Evolutionary conservation across 179 eudicot species (phyloP), one percentile per base, ranked within the genome.

Genomic region (Vitellaria paradoxa): DNA sequence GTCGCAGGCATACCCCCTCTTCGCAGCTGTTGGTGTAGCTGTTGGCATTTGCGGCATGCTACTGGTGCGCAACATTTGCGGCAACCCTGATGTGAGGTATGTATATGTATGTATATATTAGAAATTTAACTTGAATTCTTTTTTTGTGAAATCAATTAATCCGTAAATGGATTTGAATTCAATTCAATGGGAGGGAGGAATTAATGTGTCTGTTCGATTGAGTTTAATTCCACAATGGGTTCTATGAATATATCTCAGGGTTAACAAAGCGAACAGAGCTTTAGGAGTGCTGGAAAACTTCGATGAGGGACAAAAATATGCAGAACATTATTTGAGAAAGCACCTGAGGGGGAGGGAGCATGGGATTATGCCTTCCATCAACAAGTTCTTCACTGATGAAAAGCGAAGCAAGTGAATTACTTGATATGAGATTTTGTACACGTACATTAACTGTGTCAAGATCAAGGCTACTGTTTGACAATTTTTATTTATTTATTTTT

Each of bases 251-350:
- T 30, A 30, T 30, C 37, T 42, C 52, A 86, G 89, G 84, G 86
- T 86, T 23, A 80, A 1, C 1, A 86, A 84, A 65, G 82, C 72
- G 78, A 84, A 86, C 30, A 80, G 87, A 76, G 81, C 84, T 26
- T 87, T 87, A 17, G 87, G 87, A 42, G 73, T 86, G 46, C 82
- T 86, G 14, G 85, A 84, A 2, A 86, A 86, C 81, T 82, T 72
- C 30, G 85, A 76, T 5, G 89, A 86, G 75, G 89, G 87, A 8
- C 56, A 84, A 68, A 79, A 9, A 5, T 86, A 86, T 17, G 65
- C 78, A 4, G 80, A 86, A 42, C 85, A 86, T 76, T 26, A 26
- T 9, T 37, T 86, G n/a, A 82, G 89, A 71, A 86, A 84, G 77
- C 84, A 67, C 23, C 77, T 84, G 5, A 85, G 84, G 9, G 82